Conservation (phyloP, 202 grass and related monocot species). For the Cymbopogon flexuosus region DNA sequence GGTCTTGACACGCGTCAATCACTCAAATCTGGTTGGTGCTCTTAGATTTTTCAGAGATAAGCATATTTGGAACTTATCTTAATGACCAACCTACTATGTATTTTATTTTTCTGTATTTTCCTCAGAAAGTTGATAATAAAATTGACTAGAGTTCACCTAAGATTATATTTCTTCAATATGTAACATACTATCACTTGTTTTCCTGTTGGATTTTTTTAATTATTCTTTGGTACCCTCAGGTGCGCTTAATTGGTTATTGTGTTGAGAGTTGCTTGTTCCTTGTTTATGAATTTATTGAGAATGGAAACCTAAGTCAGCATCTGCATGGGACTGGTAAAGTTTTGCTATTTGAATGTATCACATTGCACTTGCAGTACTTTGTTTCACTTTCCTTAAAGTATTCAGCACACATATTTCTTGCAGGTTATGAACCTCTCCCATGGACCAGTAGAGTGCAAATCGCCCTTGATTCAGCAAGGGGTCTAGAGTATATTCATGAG, state of each 20-base stretch:
- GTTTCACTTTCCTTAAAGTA: not conserved
- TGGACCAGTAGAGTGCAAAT: conserved; percentile 72
- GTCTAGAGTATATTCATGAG: conserved; percentile 92
- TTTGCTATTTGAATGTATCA: not conserved
- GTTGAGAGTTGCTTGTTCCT: conserved; percentile 40
- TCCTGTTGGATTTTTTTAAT: not conserved
- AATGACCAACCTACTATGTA: not conserved
- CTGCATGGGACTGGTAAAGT: conserved; percentile 35
- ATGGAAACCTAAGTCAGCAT: conserved; percentile 47
- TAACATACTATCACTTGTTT: not conserved
- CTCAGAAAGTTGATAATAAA: not conserved
- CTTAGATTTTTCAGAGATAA: too few relatives aligned
- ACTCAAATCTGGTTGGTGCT: too few relatives aligned
- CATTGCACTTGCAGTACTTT: conserved; percentile 27
- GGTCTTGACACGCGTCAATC: too few relatives aligned
- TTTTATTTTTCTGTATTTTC: not conserved
- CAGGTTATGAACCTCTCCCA: conserved; percentile 65
- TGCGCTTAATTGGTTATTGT: not conserved
- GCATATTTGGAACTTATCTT: not conserved
- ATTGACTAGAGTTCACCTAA: not conserved
- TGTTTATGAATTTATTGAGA: conserved; percentile 50
- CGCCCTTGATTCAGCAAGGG: conserved; percentile 87
- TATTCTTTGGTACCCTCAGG: conserved; percentile 13
- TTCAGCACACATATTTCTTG: conserved; percentile 12
- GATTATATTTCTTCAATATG: not conserved